These are phyloP conservation scores for Candida insectalens DNA, from an alignment of 805 yeast genomes.

Conservation along the genomic window DNA sequence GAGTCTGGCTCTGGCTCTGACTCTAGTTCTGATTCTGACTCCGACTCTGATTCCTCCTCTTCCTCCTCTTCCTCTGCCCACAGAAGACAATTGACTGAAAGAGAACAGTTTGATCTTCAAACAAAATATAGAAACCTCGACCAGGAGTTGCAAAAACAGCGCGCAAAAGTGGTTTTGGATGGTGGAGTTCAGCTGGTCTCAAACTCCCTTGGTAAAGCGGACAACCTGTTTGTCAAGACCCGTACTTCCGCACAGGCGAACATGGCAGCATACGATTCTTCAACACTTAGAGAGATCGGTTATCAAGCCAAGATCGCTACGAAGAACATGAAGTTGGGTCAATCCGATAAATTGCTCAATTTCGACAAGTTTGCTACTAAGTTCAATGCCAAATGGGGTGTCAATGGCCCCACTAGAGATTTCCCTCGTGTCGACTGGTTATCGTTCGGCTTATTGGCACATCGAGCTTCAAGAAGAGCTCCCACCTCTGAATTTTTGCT, in stretches of 20 bases:
- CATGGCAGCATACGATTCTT: slow-evolving; percentile 54
- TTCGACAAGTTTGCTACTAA: slow-evolving; percentile 36
- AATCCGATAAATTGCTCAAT: slow-evolving; percentile 39
- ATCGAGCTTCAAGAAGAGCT: slow-evolving; percentile 36
- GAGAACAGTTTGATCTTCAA: slow-evolving; percentile 17
- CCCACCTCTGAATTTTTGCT: slow-evolving; percentile 49
- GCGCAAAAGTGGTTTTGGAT: slow-evolving; percentile 45
- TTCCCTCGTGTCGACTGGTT: slow-evolving; percentile 44
- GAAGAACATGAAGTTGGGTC: slow-evolving; percentile 49
- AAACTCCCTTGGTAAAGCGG: slow-evolving; percentile 33
- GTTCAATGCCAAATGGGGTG: slow-evolving; percentile 26
- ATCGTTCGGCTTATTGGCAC: slow-evolving; percentile 42
- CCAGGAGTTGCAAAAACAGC: slow-evolving; percentile 21
- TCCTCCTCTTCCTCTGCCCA: no score
- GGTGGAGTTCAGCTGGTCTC: slow-evolving; percentile 44
- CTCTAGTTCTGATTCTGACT: slow-evolving; percentile 6
- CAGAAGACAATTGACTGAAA: slow-evolving; percentile 13
- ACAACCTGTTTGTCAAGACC: slow-evolving; percentile 34
- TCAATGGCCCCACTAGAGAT: neutral
- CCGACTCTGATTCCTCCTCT: no score
- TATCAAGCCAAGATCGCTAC: slow-evolving; percentile 58
- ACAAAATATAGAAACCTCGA: slow-evolving; percentile 17
- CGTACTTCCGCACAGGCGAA: slow-evolving; percentile 26
- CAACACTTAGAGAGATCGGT: slow-evolving; percentile 49
- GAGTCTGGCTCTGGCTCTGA: slow-evolving; percentile 7